Percentiles rank a stretch among this genome's conserved stretches.
Evolutionary conservation across 345 rosid genomes (phyloP).

Genomic region (Viola odorata): DNA sequence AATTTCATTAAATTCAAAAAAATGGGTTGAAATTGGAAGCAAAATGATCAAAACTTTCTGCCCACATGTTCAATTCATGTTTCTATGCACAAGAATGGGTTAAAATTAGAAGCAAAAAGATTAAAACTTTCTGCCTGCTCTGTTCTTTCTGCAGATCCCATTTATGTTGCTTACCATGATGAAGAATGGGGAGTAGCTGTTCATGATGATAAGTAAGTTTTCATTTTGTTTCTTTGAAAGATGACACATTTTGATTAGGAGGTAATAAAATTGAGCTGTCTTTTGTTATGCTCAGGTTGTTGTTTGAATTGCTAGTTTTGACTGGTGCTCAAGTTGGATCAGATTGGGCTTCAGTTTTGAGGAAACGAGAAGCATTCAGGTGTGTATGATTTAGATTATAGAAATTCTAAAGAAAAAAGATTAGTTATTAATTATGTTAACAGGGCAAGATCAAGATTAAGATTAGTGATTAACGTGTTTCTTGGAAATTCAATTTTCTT

Average conservation of each 20-base stretch:
- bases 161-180: constrained; percentile 68
- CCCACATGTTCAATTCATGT: not conserved
- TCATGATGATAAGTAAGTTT: constrained; percentile 54
- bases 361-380: constrained; percentile 55
- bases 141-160: constrained; percentile 40
- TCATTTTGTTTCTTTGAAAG: not conserved
- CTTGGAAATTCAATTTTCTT: not conserved
- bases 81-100: not conserved
- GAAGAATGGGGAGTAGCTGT: constrained; percentile 82
- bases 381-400: not conserved
- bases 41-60: not conserved
- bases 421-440: too few relatives aligned
- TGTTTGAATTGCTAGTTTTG: constrained; percentile 60
- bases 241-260: not conserved
- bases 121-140: not conserved
- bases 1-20: too few relatives aligned
- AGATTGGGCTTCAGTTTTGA: constrained; percentile 71
- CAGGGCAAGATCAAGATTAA: not conserved
- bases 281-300: constrained; percentile 32
- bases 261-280: constrained; percentile 1
- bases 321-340: constrained; percentile 75
- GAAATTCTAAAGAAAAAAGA: too few relatives aligned
- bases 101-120: not conserved
- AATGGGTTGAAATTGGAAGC: not conserved
- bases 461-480: not conserved